Evolutionary conservation across 495 filamentous ascomycete species (phyloP).

Genomic region (Neurospora hispaniola): DNA sequence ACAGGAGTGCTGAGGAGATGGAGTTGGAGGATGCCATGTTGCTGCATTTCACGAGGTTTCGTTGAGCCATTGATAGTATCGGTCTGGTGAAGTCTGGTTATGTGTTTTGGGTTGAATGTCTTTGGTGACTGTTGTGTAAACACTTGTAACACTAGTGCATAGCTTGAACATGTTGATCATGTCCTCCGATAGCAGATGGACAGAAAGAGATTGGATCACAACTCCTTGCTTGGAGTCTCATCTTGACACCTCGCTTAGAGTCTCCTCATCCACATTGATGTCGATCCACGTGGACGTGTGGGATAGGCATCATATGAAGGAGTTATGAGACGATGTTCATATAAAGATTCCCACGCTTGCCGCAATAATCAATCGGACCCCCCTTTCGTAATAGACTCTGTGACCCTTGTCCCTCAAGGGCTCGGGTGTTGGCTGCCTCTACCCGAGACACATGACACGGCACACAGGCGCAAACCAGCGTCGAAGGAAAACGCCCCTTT

Average conservation of each 20-base stretch:
- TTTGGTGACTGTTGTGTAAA: not conserved
- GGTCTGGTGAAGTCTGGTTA: not conserved
- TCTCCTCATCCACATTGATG: not conserved
- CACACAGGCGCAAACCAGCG: not conserved
- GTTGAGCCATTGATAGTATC: not conserved
- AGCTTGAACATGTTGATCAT: not conserved
- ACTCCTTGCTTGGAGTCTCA: not conserved
- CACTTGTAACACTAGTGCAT: not conserved
- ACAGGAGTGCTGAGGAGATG: not conserved
- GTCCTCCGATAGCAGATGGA: not conserved
- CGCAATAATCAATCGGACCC: not conserved
- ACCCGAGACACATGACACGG: not conserved
- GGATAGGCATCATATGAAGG: not conserved
- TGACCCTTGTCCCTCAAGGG: not conserved
- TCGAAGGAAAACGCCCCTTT: not conserved
- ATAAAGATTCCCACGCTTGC: not conserved
- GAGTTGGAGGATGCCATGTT: not conserved
- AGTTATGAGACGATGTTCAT: not conserved
- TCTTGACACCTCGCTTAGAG: not conserved
- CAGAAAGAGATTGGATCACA: not conserved
- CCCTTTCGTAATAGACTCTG: not conserved
- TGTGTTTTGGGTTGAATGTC: no score
- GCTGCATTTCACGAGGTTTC: not conserved
- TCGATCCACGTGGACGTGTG: not conserved
- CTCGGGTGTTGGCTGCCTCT: not conserved